Base-by-base conservation (phyloP, 768 basidiomycete species). In the Mycena kentingensis region DNA sequence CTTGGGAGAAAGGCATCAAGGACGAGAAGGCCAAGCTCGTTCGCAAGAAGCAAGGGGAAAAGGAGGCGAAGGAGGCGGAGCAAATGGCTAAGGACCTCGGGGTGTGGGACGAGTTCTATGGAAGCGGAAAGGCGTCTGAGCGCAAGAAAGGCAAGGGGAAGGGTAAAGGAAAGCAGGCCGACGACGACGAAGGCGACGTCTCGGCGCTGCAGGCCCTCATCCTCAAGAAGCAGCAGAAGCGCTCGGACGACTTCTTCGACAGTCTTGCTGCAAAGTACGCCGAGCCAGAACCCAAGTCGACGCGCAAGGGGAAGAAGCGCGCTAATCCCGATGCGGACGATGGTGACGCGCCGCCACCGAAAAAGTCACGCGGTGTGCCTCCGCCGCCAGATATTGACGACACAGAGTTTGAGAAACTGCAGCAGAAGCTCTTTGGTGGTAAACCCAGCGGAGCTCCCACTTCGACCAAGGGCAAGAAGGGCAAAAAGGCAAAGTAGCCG, bases 81-180 rank as follows among this genome's bases (percentile, higher is more conserved):
- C 76, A 80, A 18, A 71, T 87, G 35, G 94, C 94, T 5, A 90
- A 84, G 60, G 90, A 92, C 57, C 70, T 98, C 15, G 94, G 93
- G 2, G 89, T 97, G 10, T 95, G 93, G 92, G 93, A 97, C 50
- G 91, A 93, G 60, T 93, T 93, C 62, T 93, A 90, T 63, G 90
- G 88, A 4, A 83, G 76, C 56, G 90, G 88, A 3, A 89, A 87
- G 69, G 67, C 77, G 2, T 80, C 82, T 6, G 73, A 81, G 29
- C 77, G 82, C 57, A 83, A 81, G 68, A 70, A 70, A 37, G 74
- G 71, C 12, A 84, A 83, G 60, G 74, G 70, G 1, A 85, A 80
- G 55, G 70, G 64, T 11, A 82, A 81, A 64, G 64, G 61, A 42
- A 64, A 71, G 50, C 47, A 71, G 69, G 26, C 79, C 70, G 66